A percentile compares a stretch with the other conserved stretches of the same genome.
Evolutionary conservation across 1,284 basidiomycete species (phyloP).

Genomic region (Thecaphora thlaspeos): DNA sequence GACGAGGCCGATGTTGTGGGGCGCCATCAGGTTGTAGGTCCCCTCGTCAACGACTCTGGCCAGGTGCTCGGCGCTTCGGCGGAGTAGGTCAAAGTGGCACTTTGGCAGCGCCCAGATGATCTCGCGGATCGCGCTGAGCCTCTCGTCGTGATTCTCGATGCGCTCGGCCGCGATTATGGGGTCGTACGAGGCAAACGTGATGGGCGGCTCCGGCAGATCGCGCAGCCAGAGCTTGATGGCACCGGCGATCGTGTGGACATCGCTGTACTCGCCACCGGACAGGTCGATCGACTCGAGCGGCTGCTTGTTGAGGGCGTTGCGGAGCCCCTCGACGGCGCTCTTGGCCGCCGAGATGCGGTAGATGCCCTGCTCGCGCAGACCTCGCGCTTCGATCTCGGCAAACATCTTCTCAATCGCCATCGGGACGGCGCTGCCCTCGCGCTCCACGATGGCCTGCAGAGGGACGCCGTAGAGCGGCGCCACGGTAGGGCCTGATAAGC

Average conservation of each 20-base stretch:
- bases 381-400: conserved; percentile 53
- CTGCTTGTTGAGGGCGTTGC: conserved; percentile 35
- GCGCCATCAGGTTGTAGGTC: conserved; percentile 52
- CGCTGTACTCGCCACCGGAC: conserved; percentile 43
- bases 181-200: conserved; percentile 54
- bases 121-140: conserved; percentile 50
- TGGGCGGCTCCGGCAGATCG: conserved; percentile 55
- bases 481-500: too few relatives aligned
- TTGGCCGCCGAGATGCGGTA: conserved; percentile 56
- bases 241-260: conserved; percentile 54
- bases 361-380: conserved; percentile 55
- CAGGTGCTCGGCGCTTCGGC: conserved; percentile 49
- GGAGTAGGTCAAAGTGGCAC: conserved; percentile 49
- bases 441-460: conserved; percentile 34
- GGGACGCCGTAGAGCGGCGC: conserved; percentile 44
- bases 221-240: conserved; percentile 55
- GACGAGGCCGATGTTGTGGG: conserved; percentile 56
- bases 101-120: conserved; percentile 51
- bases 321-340: conserved; percentile 45
- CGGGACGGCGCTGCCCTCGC: conserved; percentile 42
- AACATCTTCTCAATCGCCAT: conserved; percentile 52
- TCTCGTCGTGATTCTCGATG: conserved; percentile 44
- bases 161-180: conserved; percentile 49
- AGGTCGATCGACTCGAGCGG: conserved; percentile 43
- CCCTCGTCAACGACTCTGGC: conserved; percentile 46